These are phyloP conservation scores for Pelargonium australe DNA, from an alignment of 441 rosid species.

Conservation along the genomic window DNA sequence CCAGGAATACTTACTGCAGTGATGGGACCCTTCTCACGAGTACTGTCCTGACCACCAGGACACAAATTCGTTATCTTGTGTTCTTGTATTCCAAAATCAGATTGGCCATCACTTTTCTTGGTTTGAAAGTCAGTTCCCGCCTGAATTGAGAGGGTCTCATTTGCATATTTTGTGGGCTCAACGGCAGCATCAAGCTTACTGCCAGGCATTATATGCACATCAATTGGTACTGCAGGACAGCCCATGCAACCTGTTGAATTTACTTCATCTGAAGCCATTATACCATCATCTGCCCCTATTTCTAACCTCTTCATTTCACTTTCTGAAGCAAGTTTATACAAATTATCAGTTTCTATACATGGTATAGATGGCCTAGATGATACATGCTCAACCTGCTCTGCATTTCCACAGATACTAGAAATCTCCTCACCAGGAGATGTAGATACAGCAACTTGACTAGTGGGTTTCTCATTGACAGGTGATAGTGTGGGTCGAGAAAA, in stretches of 20 bases:
- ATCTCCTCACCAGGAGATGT: conserved; percentile 28
- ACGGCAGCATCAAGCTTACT: conserved; percentile 20
- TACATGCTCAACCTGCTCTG: conserved; percentile 28
- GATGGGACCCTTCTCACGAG: conserved; percentile 65
- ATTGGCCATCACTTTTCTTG: conserved; percentile 20
- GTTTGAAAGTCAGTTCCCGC: conserved; percentile 26
- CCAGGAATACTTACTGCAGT: conserved; percentile 57
- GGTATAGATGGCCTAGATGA: conserved; percentile 24
- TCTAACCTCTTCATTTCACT: conserved; percentile 30
- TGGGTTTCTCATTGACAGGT: conserved; percentile 31
- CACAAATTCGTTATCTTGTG: conserved; percentile 22
- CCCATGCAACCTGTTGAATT: conserved; percentile 22
- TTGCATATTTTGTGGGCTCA: conserved; percentile 19
- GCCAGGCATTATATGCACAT: conserved; percentile 25
- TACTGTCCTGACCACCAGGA: conserved; percentile 32
- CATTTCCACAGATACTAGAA: conserved; percentile 23
- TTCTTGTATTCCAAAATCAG: conserved; percentile 23
- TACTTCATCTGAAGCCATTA: conserved; percentile 35
- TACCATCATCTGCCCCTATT: conserved; percentile 30
- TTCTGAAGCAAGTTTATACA: conserved; percentile 27
- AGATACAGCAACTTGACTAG: conserved; percentile 29
- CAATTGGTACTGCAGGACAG: conserved; percentile 25
- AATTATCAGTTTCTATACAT: conserved; percentile 26
- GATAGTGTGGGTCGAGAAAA: conserved; percentile 46
- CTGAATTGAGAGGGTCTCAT: conserved; percentile 19